Base-by-base conservation (phyloP, 306 rosid genomes). In the Rubus parviflorus region DNA sequence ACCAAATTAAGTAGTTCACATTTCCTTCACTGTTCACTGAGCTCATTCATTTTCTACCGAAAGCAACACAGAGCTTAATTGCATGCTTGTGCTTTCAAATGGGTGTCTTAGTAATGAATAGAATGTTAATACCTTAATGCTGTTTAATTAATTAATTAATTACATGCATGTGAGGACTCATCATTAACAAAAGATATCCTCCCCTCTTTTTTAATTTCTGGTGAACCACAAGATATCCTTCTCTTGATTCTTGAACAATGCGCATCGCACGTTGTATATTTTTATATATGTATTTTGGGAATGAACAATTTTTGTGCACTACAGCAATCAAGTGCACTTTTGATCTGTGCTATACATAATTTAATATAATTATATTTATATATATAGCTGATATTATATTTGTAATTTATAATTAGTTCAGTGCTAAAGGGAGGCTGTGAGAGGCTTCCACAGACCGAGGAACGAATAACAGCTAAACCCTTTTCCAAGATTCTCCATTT, bases 271-370 rank as follows among this genome's bases (percentile, higher is more conserved):
- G 25, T 70, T 70, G 62, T 5, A 0, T 6, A 49, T 8, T 49
- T 48, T 71, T 51, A 2, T 23, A 70, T 8, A 30, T 22, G 57
- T 51, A 19, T 45, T 58, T 19, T 61, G 37, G 5, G 23, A 7
- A 19, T 15, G 25, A 41, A 14, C 6, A 58, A 40, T 48, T 25
- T 47, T 56, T 72, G 74, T 76, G 75, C 76, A 45, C 80, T 58
- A 54, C 78, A 64, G 78, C 60, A 74, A 68, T 35, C 73, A 43
- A 73, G 72, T 82, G 69, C 82, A 30, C 20, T 63, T 77, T 42
- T 67, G 63, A 58, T 54, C 40, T 38, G 30, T 23, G 13, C 5
- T 45, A 8, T 37, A 23, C 35, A 23, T 35, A 61, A 10, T 30
- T 30, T 30, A 30, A 1, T 30, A 30, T 30, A 30, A 30, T 30